Evolutionary conservation across 441 rosid genomes (phyloP).

Genomic region (Gossypium schwendimanii): DNA sequence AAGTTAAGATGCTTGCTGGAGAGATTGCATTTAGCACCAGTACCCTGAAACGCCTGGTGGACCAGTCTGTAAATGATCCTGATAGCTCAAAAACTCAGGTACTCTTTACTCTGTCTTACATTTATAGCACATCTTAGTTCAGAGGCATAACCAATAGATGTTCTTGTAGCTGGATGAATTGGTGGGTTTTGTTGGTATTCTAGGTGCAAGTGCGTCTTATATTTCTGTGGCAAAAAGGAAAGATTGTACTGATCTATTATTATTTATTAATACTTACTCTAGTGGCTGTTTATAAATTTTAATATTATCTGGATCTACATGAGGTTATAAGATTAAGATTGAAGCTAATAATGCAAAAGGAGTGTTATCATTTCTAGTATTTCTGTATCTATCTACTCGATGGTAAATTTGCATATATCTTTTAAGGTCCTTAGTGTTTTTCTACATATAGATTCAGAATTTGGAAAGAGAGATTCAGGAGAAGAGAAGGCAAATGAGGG

Average conservation of each 20-base stretch:
- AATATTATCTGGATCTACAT: background rate
- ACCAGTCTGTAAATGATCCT: conserved; percentile 83
- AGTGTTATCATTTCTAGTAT: conserved; percentile 4
- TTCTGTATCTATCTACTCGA: background rate
- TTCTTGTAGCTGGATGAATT: background rate
- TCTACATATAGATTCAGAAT: conserved; percentile 58
- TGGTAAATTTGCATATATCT: background rate
- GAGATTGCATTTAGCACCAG: conserved; percentile 95
- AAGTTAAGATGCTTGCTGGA: conserved; percentile 98
- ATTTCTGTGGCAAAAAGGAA: background rate
- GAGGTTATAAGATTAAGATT: background rate
- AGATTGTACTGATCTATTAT: background rate
- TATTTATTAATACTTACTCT: background rate
- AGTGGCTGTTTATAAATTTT: background rate
- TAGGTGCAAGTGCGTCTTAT: background rate
- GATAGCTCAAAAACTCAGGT: conserved; percentile 78
- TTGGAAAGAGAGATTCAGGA: conserved; percentile 86
- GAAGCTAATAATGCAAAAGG: background rate
- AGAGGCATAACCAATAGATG: conserved; percentile 1
- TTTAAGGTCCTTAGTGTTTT: conserved; percentile 14
- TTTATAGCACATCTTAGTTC: background rate
- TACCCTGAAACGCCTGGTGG: conserved; percentile 89
- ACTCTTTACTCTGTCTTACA: conserved; percentile 12
- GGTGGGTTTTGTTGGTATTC: background rate
- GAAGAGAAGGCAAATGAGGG: conserved; percentile 82